Evolutionary conservation across 306 rosid species (phyloP).

Genomic region (Abrus precatorius): DNA sequence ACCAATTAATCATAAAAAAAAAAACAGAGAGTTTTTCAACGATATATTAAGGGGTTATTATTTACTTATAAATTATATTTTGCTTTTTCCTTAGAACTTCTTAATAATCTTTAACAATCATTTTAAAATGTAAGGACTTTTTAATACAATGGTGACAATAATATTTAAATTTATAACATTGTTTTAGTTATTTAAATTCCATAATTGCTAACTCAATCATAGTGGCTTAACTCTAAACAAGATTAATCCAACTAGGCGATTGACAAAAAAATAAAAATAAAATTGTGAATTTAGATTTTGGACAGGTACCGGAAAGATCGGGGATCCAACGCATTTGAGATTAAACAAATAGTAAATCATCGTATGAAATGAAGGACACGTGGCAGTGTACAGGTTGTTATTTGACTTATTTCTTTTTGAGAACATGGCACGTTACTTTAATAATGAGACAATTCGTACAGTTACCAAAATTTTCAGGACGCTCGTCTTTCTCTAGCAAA

Average conservation of each 20-base stretch:
- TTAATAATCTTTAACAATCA: neutral
- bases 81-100: neutral
- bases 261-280: too few relatives aligned
- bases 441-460: conserved; percentile 37
- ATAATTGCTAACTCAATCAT: neutral
- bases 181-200: neutral
- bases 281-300: neutral
- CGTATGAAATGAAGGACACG: conserved; percentile 57
- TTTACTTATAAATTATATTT: too few relatives aligned
- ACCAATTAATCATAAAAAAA: too few relatives aligned
- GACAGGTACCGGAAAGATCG: conserved; percentile 48
- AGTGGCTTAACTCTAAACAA: neutral
- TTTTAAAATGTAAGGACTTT: neutral
- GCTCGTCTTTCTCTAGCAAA: conserved; percentile 32
- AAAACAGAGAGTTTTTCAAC: too few relatives aligned
- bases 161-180: neutral
- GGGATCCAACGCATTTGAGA: conserved; percentile 35
- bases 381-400: conserved; percentile 45
- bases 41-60: neutral
- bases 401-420: conserved; percentile 19
- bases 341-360: conserved; percentile 15
- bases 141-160: neutral
- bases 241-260: neutral
- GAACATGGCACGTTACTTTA: conserved; percentile 44
- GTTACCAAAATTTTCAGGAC: conserved; percentile 38